Evolutionary conservation across 2,329 filamentous ascomycete genomes (phyloP), one percentile per base, ranked within the genome.

Genomic region (Talaromyces sp.): DNA sequence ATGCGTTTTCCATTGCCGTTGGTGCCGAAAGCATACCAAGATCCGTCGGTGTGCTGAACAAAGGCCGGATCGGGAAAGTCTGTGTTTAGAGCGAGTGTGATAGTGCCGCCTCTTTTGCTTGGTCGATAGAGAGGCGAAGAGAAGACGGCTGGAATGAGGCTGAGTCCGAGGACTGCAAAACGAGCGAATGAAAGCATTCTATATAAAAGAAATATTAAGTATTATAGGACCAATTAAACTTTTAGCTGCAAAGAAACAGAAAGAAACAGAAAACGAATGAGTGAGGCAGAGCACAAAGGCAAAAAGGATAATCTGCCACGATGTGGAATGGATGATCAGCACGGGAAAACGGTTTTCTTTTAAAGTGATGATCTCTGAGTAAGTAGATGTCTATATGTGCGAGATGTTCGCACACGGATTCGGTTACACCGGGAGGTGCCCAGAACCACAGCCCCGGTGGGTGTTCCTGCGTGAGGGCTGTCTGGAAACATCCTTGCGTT

Each of bases 11-110:
- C 80, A 59, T 79, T 80, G 56, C 77, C 77, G 55, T 79, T 80
- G 1, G 83, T 86, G 3, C 79, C 83, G 69, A 86, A 87, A 8
- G 84, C 81, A 65, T 86, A 84, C 78, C 81, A 87, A 2, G 71
- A 75, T 8, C 77, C 80, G 63, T 81, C 75, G 3, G 71, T 77
- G 5, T 64, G 62, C 65, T 80, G 70, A 54, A 86, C 66, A 55
- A 87, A 77, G 13, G 77, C 71, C 4, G 77, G 75, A 56, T 79
- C 77, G 1, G 76, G 72, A 58, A 78, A 78, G 46, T 78, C 69
- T 24, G 70, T 67, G 35, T 74, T 65, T 41, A 78, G 67, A 14
- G 69, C 72, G 32, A 71, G 60, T 46, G 62, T 62, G 14, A 61
- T 50, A 13, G 35, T 56, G 4, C 43, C 26, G n/a, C 13, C 19